phyloP scores from a whole-genome alignment of 805 yeast genomes.

The Tetrapisispora taiwanensis region DNA sequence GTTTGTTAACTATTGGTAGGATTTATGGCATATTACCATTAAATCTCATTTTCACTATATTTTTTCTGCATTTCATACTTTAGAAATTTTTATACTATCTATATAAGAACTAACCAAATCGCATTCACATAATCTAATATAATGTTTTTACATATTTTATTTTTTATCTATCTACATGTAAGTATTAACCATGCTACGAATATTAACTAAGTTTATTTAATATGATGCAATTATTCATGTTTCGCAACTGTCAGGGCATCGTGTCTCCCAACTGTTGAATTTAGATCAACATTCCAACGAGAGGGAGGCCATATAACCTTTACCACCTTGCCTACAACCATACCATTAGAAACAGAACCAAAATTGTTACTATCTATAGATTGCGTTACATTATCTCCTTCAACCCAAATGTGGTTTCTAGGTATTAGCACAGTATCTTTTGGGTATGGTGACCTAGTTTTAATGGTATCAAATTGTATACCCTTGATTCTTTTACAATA shows the following conservation, averaged over 20 bases:
- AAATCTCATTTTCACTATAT: no score
- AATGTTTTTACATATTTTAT: no score
- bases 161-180: not conserved
- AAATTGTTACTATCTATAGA: constrained; percentile 78
- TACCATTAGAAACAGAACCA: constrained; percentile 79
- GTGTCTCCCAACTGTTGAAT: not conserved
- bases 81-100: no score
- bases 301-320: constrained; percentile 60
- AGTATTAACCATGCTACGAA: not conserved
- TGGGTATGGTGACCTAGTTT: constrained; percentile 55
- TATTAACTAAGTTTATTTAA: not conserved
- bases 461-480: constrained; percentile 56
- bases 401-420: constrained; percentile 82
- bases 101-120: no score
- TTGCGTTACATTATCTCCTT: constrained; percentile 76
- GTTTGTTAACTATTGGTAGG: not conserved
- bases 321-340: constrained; percentile 68
- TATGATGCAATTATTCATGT: not conserved
- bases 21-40: no score
- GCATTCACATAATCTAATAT: not conserved
- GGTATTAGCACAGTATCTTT: constrained; percentile 54
- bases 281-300: constrained; percentile 35
- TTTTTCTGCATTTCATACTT: not conserved
- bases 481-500: constrained; percentile 75
- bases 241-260: not conserved